A percentile compares a stretch with the other conserved stretches of the same genome.
Conservation (phyloP, 441 rosid genomes). For the Omphalea diandra region DNA sequence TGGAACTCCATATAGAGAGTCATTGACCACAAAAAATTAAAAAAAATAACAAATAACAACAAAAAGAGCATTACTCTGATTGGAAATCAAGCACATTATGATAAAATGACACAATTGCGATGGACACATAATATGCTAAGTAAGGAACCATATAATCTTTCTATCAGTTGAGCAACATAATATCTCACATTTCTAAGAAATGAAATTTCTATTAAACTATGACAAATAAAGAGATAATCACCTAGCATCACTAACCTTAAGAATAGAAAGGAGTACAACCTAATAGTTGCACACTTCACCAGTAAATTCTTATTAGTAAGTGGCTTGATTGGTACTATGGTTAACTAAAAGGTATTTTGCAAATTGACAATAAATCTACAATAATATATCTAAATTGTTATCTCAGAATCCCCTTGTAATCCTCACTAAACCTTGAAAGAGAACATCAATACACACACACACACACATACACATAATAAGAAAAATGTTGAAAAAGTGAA, state of each 20-base stretch:
- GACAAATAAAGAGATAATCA: not conserved
- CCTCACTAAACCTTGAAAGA: not conserved
- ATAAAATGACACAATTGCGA: not conserved
- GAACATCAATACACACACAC: no score
- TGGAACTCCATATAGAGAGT: not conserved
- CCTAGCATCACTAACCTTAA: constrained; percentile 32
- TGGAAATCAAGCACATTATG: not conserved
- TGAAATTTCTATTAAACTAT: not conserved
- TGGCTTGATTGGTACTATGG: constrained; percentile 36
- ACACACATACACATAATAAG: no score
- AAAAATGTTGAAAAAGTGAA: no score
- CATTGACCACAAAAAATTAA: not conserved
- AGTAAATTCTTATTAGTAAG: constrained; percentile 21
- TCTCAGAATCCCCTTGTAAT: constrained; percentile 4
- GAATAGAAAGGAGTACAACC: constrained; percentile 19
- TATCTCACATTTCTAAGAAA: not conserved
- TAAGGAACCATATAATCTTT: not conserved
- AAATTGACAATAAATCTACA: constrained; percentile 14
- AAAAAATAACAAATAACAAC: not conserved
- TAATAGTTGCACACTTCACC: constrained; percentile 20
- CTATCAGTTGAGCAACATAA: not conserved
- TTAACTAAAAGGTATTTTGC: constrained; percentile 10
- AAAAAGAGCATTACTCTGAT: not conserved
- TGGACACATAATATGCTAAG: not conserved
- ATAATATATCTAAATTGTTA: constrained; percentile 8